A percentile compares a stretch with the other conserved stretches of the same genome.
These are phyloP conservation scores for Dioszegia crocea DNA, from an alignment of 768 basidiomycete species.

Conservation along the genomic window DNA sequence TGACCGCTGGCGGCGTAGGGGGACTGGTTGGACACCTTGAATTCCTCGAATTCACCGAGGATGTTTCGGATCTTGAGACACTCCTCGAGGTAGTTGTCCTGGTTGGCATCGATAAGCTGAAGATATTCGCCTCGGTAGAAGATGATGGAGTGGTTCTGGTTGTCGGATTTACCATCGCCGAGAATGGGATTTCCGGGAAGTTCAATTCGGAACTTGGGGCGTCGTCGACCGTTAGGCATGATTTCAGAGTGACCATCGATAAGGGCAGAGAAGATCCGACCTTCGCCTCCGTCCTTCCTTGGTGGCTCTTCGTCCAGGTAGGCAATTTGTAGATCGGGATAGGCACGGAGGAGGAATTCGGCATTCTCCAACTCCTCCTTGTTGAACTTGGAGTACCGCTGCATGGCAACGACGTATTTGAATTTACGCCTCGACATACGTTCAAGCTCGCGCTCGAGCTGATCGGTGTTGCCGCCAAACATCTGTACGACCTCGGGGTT, in stretches of 20 bases:
- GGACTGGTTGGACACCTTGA: constrained; percentile 72
- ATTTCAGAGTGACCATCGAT: constrained; percentile 99
- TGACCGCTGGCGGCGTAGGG: constrained; percentile 88
- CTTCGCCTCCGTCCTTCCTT: constrained; percentile 89
- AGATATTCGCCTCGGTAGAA: constrained; percentile 99
- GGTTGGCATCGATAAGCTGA: constrained; percentile 98
- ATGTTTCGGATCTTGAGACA: constrained; percentile 98
- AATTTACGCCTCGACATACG: constrained; percentile 97
- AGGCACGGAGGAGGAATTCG: constrained; percentile 93
- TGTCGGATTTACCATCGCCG: constrained; percentile 98
- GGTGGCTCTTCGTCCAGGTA: constrained; percentile 95
- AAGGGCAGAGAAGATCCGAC: constrained; percentile 88
- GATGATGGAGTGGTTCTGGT: constrained; percentile 98
- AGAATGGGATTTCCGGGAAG: constrained; percentile 98
- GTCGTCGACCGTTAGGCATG: constrained; percentile 75
- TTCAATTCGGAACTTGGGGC: constrained; percentile 97
- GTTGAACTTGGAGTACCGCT: constrained; percentile 98
- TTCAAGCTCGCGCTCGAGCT: constrained; percentile 90
- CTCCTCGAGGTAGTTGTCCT: constrained; percentile 99
- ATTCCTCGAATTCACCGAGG: constrained; percentile 97
- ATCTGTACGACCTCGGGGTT: constrained; percentile 98
- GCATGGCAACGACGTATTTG: constrained; percentile 99
- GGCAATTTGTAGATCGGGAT: constrained; percentile 97
- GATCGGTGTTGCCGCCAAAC: constrained; percentile 96
- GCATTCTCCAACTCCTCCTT: constrained; percentile 99